Percentiles rank a stretch among this genome's conserved stretches.
Evolutionary conservation across 495 filamentous ascomycete species (phyloP).

Genomic region (Penicillium paxilli): DNA sequence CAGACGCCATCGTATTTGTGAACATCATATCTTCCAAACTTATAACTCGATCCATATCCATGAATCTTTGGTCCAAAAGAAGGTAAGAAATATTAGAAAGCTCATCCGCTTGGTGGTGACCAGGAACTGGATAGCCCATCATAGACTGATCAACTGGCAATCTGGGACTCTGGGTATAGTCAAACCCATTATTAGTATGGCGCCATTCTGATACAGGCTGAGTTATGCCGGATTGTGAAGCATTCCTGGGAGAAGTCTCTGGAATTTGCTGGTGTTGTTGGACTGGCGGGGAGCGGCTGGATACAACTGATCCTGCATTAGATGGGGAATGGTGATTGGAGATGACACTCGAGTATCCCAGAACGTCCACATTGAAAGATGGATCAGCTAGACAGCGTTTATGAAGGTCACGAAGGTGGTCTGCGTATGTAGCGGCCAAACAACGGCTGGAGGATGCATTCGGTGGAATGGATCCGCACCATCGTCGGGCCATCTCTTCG

Average conservation of each 20-base stretch:
- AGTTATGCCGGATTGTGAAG: neutral
- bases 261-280: neutral
- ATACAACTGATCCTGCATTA: neutral
- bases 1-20: constrained; percentile 2
- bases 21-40: constrained; percentile 28
- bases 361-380: constrained; percentile 6
- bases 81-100: constrained; percentile 32
- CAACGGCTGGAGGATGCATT: neutral
- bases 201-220: neutral
- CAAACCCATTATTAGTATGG: neutral
- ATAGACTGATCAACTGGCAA: constrained; percentile 1
- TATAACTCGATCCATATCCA: constrained; percentile 39
- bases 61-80: constrained; percentile 36
- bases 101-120: constrained; percentile 20
- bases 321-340: neutral
- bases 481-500: constrained; percentile 28
- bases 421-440: neutral
- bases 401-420: constrained; percentile 8
- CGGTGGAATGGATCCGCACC: constrained; percentile 12
- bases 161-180: neutral
- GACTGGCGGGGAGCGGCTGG: neutral
- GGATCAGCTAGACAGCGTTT: neutral
- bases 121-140: neutral
- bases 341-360: constrained; percentile 5
- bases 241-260: neutral